These are phyloP conservation scores for Petrea volubilis DNA, from an alignment of 257 asterid species.

Conservation along the genomic window DNA sequence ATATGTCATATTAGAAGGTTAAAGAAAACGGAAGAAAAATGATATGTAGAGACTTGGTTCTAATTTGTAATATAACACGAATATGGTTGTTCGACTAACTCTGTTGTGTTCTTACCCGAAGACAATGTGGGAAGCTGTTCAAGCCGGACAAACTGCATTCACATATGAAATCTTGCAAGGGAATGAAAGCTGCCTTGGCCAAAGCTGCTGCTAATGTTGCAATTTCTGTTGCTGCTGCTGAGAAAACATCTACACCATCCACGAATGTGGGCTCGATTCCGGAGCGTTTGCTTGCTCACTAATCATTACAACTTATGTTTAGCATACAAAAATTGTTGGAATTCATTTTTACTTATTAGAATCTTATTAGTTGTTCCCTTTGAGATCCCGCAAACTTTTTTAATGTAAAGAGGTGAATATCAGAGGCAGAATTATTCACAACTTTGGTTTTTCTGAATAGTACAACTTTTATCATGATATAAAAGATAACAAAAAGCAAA, in stretches of 20 bases:
- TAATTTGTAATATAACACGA: no score
- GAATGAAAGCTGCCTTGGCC: slow-evolving; percentile 53
- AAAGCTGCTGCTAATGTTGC: slow-evolving; percentile 33
- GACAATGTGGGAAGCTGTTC: slow-evolving; percentile 86
- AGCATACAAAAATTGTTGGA: neutral
- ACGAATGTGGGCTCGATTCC: slow-evolving; percentile 30
- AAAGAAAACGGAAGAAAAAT: no score
- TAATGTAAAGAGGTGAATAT: slow-evolving; percentile 3
- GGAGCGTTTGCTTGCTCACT: slow-evolving; percentile 39
- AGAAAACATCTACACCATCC: slow-evolving; percentile 31
- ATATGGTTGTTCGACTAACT: neutral
- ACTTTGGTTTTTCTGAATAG: neutral
- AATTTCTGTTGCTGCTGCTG: slow-evolving; percentile 26
- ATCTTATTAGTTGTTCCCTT: neutral
- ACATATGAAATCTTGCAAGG: slow-evolving; percentile 88
- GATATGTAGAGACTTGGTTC: no score
- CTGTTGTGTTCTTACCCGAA: slow-evolving; percentile 21
- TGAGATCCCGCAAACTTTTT: neutral
- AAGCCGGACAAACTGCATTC: slow-evolving; percentile 80
- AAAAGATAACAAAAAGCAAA: neutral
- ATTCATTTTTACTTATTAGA: neutral
- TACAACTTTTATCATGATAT: neutral
- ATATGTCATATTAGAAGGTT: neutral
- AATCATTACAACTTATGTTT: neutral
- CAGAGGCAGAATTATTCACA: neutral